Evolutionary conservation across 768 basidiomycete genomes (phyloP).

Genomic region (Hypholoma sublateritium): DNA sequence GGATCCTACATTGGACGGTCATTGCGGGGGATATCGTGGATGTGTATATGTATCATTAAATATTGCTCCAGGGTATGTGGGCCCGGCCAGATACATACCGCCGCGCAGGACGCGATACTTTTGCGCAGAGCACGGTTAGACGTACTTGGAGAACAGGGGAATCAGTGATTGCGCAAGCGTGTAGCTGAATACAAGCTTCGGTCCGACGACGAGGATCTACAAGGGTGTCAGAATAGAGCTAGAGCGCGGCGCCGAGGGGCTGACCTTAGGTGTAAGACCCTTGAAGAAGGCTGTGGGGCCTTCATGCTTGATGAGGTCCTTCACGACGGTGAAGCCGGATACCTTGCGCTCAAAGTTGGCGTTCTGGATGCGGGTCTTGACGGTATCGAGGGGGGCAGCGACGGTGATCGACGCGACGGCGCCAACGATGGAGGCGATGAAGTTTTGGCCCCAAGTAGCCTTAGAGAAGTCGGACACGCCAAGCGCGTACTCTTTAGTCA

Average conservation of each 20-base stretch:
- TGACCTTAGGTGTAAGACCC: conserved; percentile 93
- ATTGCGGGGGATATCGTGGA: too few relatives aligned
- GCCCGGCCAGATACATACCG: too few relatives aligned
- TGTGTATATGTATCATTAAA: too few relatives aligned
- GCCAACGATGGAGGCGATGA: conserved; percentile 91
- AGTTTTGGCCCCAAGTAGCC: conserved; percentile 98
- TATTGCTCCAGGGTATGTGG: too few relatives aligned
- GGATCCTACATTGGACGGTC: not conserved
- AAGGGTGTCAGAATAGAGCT: not conserved
- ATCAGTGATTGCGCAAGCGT: conserved; percentile 96
- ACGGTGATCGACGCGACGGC: conserved; percentile 95
- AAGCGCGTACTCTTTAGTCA: conserved; percentile 91
- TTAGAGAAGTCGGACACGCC: conserved; percentile 86
- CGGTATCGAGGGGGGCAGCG: conserved; percentile 91
- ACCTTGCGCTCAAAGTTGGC: conserved; percentile 93
- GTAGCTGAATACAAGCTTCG: conserved; percentile 98
- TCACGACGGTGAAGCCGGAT: conserved; percentile 75
- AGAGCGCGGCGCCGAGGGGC: conserved; percentile 21
- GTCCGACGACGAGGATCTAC: conserved; percentile 93
- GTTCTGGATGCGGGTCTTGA: conserved; percentile 98
- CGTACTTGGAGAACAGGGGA: conserved; percentile 87
- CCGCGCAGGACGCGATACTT: not conserved
- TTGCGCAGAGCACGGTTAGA: conserved; percentile 35
- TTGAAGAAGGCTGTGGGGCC: conserved; percentile 89
- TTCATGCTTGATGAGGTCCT: conserved; percentile 86